Base-by-base conservation (phyloP, 306 rosid species). In the Pterocarpus santalinus region DNA sequence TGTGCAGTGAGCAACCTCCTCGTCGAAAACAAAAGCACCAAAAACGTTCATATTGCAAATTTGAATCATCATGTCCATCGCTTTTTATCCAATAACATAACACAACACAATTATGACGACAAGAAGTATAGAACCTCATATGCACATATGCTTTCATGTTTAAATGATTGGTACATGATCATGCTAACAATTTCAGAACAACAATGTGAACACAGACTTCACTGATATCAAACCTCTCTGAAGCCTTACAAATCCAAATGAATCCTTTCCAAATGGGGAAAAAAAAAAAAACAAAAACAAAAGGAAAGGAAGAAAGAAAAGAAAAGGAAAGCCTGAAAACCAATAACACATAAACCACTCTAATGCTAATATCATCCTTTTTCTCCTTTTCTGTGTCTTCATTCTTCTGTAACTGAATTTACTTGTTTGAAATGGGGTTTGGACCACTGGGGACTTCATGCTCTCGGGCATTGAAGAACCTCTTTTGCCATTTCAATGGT, bases 381-480 rank as follows among this genome's bases (percentile, higher is more conserved):
- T 70, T 6, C 9, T 9, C 6, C 44, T 52, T 33, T 30, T 43
- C 63, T 63, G 35, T 77, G 62, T 47, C 76, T 34, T 75, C 69
- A 53, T 57, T 74, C 64, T 72, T 52, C 65, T 46, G 43, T 58
- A 17, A 62, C 72, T 38, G 53, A 72, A 66, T 57, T 90, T 83
- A 90, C 92, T 92, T 89, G 83, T 90, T 92, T 70, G 97, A 89
- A 83, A 90, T 90, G 70, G 95, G 97, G 36, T 90, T 92, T 35
- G 97, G 97, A 80, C 97, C 97, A 78, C 97, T 92, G 2, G 97
- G 97, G n/a, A 92, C 94, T 86, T 90, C 93, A 86, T 90, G 94
- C 75, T 43, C 90, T 74, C 87, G 70, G 1, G 87, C 91, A 76
- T 76, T 83, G 87, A 90, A 87, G 77, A 78, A 77, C 80, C 66